Percentiles rank a stretch among this genome's conserved stretches.
phyloP scores from a whole-genome alignment of 306 rosid species.

The Quillaja saponaria region DNA sequence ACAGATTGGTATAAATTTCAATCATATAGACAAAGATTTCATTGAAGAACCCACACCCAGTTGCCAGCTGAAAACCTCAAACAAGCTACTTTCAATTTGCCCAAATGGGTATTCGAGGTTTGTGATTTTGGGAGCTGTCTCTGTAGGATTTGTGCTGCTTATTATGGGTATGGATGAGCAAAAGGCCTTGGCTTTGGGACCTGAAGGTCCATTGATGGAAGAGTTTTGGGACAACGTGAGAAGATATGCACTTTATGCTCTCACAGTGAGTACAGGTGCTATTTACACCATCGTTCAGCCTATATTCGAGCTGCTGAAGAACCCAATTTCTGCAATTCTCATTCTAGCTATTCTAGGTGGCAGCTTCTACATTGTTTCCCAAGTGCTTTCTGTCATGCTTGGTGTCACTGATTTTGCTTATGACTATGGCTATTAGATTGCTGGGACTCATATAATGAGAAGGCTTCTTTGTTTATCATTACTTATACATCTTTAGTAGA shows the following conservation, averaged over 20 bases:
- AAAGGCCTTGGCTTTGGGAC: conserved; percentile 82
- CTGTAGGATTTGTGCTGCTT: conserved; percentile 57
- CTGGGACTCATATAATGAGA: not conserved
- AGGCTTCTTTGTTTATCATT: too few relatives aligned
- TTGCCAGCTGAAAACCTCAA: not conserved
- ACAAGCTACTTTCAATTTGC: conserved; percentile 3
- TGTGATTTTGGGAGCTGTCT: conserved; percentile 63
- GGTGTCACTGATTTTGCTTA: conserved; percentile 78
- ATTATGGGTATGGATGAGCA: conserved; percentile 53
- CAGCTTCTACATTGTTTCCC: conserved; percentile 60
- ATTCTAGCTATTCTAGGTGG: conserved; percentile 64
- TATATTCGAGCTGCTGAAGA: conserved; percentile 68
- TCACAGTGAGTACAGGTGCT: conserved; percentile 87
- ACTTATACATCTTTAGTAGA: too few relatives aligned
- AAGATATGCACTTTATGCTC: conserved; percentile 79
- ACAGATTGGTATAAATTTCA: not conserved
- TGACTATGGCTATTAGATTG: conserved; percentile 53
- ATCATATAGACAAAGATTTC: not conserved
- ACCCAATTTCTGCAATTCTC: conserved; percentile 83
- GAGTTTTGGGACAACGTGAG: conserved; percentile 97
- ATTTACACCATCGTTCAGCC: conserved; percentile 66
- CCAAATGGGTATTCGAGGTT: conserved; percentile 36
- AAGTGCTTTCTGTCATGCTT: conserved; percentile 86
- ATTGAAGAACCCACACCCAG: conserved; percentile 20
- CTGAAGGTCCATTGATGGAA: conserved; percentile 88